phyloP scores from a whole-genome alignment of 1,139 yeast species.

The Magnusiomyces ingens region DNA sequence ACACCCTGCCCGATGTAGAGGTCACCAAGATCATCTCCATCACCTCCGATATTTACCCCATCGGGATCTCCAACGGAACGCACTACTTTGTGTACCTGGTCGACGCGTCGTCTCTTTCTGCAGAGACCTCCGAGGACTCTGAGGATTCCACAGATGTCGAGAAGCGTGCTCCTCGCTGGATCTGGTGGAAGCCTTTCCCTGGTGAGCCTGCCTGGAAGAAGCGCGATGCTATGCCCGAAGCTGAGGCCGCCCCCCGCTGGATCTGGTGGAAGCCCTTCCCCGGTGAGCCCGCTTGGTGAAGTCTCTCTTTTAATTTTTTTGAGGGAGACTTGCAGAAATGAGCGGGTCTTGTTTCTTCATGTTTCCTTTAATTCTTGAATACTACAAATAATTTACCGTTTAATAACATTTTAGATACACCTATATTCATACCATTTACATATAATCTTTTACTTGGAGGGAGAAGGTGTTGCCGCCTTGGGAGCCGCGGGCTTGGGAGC shows the following conservation, averaged over 20 bases:
- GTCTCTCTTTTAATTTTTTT: no score
- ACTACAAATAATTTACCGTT: no score
- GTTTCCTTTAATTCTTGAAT: no score
- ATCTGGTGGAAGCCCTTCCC: not conserved
- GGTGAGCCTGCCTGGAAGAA: not conserved
- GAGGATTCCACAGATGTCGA: not conserved
- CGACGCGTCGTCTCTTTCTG: not conserved
- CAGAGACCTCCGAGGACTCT: not conserved
- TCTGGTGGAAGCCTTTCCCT: not conserved
- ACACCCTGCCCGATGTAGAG: not conserved
- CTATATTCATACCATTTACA: no score
- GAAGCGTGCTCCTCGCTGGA: not conserved
- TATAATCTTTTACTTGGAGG: not conserved
- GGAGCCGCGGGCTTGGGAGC: not conserved
- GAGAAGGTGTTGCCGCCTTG: not conserved
- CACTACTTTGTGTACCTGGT: not conserved
- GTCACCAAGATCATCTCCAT: not conserved
- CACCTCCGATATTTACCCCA: not conserved
- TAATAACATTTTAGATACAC: no score
- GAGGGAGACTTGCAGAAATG: no score
- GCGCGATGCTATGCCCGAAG: slow-evolving; percentile 1
- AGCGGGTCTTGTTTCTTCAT: no score
- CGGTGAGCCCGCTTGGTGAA: not conserved
- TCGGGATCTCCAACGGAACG: not conserved
- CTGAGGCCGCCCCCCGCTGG: not conserved